phyloP scores from a whole-genome alignment of 805 yeast genomes.

The Sugiyamaella floridensis region DNA sequence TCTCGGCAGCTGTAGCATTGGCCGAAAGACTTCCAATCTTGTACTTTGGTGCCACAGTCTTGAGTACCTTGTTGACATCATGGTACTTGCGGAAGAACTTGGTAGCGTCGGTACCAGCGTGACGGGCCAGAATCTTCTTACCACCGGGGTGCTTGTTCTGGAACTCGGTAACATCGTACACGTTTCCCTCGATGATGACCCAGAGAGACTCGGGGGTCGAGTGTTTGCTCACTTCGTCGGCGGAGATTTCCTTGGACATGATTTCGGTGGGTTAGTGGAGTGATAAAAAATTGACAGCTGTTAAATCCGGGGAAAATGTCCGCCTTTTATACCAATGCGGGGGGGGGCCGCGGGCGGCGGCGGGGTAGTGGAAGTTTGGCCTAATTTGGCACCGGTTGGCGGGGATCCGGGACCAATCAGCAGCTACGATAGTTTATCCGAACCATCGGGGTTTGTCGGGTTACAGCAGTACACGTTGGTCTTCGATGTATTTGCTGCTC shows the following conservation, averaged over 20 bases:
- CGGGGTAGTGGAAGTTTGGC: too few species aligned
- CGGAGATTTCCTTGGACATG: constrained; percentile 10
- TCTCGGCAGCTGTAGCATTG: constrained; percentile 16
- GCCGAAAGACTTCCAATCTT: constrained; percentile 26
- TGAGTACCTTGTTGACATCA: constrained; percentile 32
- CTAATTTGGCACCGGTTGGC: neutral
- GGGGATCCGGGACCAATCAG: neutral
- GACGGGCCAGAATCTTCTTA: constrained; percentile 63
- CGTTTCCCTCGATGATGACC: constrained; percentile 77
- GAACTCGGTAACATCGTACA: constrained; percentile 68
- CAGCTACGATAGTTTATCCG: neutral
- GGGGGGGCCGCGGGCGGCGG: too few species aligned
- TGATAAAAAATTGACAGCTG: neutral
- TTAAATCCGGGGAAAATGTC: neutral
- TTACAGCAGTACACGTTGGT: too few species aligned
- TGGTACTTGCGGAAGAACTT: constrained; percentile 53
- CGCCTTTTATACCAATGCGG: too few species aligned
- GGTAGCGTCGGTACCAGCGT: constrained; percentile 74
- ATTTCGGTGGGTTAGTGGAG: neutral
- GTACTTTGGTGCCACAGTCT: constrained; percentile 30
- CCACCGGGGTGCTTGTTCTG: constrained; percentile 78
- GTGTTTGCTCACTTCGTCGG: constrained; percentile 58
- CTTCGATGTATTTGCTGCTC: too few species aligned
- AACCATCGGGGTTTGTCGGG: too few species aligned
- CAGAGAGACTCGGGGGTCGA: constrained; percentile 71